Evolutionary conservation across 73 alveolate genomes (phyloP).

Genomic region (Paramecium caudatum): DNA sequence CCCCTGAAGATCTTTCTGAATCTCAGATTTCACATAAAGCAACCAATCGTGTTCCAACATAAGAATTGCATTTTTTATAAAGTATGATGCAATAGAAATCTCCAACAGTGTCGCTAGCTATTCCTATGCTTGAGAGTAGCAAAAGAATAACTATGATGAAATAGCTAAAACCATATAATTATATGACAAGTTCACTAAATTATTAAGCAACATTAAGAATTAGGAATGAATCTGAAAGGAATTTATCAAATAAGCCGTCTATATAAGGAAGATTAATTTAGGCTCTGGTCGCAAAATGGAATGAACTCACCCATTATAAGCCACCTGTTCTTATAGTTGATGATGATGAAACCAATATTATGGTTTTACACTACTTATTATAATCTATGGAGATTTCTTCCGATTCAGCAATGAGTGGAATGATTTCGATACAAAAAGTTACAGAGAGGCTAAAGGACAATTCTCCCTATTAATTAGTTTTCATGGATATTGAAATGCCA

Average conservation of each 20-base stretch:
- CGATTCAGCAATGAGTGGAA: conserved; percentile 41
- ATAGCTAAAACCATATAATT: not conserved
- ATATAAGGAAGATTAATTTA: not conserved
- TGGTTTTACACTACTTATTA: conserved; percentile 11
- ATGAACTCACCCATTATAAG: not conserved
- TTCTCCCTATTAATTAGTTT: conserved; percentile 7
- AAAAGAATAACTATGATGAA: not conserved
- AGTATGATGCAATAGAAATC: not conserved
- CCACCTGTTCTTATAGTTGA: conserved; percentile 50
- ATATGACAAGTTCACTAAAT: conserved; percentile 7
- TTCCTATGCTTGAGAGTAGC: not conserved
- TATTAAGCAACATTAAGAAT: not conserved
- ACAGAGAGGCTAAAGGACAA: not conserved
- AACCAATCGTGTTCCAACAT: not conserved
- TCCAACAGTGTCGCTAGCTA: conserved; percentile 28
- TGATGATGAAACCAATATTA: conserved; percentile 49
- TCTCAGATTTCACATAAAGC: not conserved
- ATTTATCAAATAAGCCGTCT: not conserved
- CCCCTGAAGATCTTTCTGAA: conserved; percentile 27
- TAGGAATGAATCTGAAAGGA: conserved; percentile 31
- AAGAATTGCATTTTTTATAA: not conserved
- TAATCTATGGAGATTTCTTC: not conserved
- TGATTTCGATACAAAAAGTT: not conserved
- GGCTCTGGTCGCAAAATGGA: conserved; percentile 3
- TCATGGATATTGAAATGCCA: conserved; percentile 67